Base-by-base conservation (phyloP, 1,284 basidiomycete species). In the Wolfiporia cocos region DNA sequence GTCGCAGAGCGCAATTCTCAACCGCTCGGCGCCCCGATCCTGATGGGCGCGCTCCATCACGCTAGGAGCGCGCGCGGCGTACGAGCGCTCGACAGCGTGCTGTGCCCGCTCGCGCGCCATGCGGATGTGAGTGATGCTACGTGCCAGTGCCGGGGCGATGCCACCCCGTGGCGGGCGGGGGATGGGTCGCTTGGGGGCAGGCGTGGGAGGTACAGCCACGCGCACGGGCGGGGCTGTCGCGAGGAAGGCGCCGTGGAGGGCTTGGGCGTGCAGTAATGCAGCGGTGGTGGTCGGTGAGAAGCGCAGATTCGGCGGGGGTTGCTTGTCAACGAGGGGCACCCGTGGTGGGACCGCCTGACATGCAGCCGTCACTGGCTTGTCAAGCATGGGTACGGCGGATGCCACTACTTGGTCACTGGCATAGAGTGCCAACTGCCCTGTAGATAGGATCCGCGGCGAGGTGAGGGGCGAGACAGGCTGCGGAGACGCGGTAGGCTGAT, bases 61-160 rank as follows among this genome's bases (percentile, higher is more conserved):
- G n/a, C n/a, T n/a, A n/a, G n/a, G n/a, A n/a, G n/a, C n/a, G n/a
- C n/a, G n/a, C n/a, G n/a, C n/a, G n/a, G n/a, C n/a, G n/a, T n/a
- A n/a, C n/a, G n/a, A n/a, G n/a, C n/a, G n/a, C n/a, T n/a, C n/a
- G n/a, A n/a, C n/a, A n/a, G n/a, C n/a, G 12, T 39, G 37, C 34
- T 20, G 5, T 15, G 42, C 45, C 3, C 31, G 45, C 37, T 43
- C 45, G 17, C 45, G 45, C 34, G 45, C 45, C 17, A 43, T 19
- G 29, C 45, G 45, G 28, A 47, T 47, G 28, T 41, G 20, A 6
- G 41, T 47, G 22, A 47, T 41, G 29, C 34, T 47, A 15, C 45
- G 45, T 14, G 45, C 45, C 20, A 47, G 29, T 12, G 45, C 37
- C 9, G 45, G 45, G 7, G 41, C 18, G 19, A 47, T 38, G 12